Evolutionary conservation across 129 eudicot species (phyloP).

Genomic region (carrot (Daucus carota)): DNA sequence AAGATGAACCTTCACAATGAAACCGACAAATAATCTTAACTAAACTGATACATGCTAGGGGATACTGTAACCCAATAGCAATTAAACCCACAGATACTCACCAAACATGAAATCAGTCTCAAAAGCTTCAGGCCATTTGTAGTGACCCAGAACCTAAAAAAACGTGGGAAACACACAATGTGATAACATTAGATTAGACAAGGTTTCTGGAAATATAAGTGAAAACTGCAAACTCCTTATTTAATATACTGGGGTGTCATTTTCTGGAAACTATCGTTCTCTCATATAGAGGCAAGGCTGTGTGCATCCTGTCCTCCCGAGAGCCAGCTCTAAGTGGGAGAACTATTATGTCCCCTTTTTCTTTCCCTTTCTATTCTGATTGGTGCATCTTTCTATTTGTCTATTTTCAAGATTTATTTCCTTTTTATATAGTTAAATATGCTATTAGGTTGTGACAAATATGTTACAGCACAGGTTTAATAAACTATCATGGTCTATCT

Average conservation of each 20-base stretch:
- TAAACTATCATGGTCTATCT: background rate
- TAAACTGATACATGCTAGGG: background rate
- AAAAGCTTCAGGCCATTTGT: constrained; percentile 82
- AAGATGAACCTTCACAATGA: constrained; percentile 60
- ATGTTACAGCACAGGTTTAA: background rate
- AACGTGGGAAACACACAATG: background rate
- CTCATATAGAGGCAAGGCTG: too few relatives aligned
- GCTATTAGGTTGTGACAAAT: background rate
- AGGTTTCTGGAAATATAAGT: background rate
- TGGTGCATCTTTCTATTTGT: background rate
- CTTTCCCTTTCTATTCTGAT: background rate
- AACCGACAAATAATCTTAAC: background rate
- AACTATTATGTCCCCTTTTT: too few relatives aligned
- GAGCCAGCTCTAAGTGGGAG: too few relatives aligned
- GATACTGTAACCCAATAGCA: background rate
- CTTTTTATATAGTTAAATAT: background rate
- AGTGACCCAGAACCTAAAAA: constrained; percentile 73
- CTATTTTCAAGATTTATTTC: background rate
- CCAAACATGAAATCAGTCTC: constrained; percentile 81
- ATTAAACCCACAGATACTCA: constrained; percentile 26
- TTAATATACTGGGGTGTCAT: too few relatives aligned
- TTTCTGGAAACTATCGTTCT: too few relatives aligned
- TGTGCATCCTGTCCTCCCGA: too few relatives aligned
- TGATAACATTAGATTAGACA: background rate
- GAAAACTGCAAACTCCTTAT: background rate